phyloP scores from a whole-genome alignment of 306 rosid genomes.

The Ochetophila trinervis region DNA sequence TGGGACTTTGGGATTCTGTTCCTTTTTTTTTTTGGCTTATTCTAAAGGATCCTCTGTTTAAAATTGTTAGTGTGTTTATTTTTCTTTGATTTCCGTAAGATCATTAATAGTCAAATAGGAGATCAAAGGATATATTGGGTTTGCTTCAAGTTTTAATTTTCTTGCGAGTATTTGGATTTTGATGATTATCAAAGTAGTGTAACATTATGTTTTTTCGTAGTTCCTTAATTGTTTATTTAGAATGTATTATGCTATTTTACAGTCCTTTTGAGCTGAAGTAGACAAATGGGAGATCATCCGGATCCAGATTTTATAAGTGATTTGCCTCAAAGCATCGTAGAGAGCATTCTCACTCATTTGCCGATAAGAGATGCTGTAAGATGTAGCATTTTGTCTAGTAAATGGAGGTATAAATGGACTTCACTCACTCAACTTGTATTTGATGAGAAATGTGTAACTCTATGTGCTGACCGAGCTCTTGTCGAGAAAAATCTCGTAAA shows the following conservation, averaged over 20 bases:
- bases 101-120: background rate
- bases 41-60: background rate
- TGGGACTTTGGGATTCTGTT: background rate
- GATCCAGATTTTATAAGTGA: constrained; percentile 64
- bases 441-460: constrained; percentile 56
- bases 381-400: constrained; percentile 70
- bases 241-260: constrained; percentile 10
- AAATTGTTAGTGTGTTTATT: background rate
- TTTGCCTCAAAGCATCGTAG: constrained; percentile 83
- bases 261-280: constrained; percentile 16
- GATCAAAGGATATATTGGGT: background rate
- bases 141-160: constrained; percentile 2
- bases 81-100: background rate
- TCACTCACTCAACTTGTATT: constrained; percentile 63
- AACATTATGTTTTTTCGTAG: background rate
- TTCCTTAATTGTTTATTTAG: constrained; percentile 15
- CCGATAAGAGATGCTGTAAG: constrained; percentile 80
- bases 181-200: background rate
- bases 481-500: constrained; percentile 41
- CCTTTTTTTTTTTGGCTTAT: background rate
- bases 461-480: constrained; percentile 28
- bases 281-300: constrained; percentile 49
- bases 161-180: constrained; percentile 1
- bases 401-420: constrained; percentile 88
- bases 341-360: constrained; percentile 55